Evolutionary conservation across 768 basidiomycete species (phyloP), one percentile per base, ranked within the genome.

Genomic region (Clitopilus hobsonii): DNA sequence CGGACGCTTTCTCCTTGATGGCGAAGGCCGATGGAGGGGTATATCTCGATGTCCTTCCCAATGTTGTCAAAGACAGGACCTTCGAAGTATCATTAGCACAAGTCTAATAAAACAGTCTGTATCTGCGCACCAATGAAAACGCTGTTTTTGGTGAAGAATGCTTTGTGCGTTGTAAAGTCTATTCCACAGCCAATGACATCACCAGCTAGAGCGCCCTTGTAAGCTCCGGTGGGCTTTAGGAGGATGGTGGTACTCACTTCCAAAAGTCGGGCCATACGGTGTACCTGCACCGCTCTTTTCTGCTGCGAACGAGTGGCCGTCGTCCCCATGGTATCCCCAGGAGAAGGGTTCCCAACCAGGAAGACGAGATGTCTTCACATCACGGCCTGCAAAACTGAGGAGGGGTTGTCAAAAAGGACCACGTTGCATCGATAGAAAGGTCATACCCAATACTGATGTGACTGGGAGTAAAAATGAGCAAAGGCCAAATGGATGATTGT

Each of bases 281-380:
- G 79, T 77, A 25, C 90, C 91, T 45, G 41, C 41, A 45, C 41
- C 41, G 27, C 77, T 83, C 66, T 81, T 85, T 56, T 90, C 86
- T 5, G 84, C 82, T 23, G 88, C 83, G 69, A 90, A 92, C 2
- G 86, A 77, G 55, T 77, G 81, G 5, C 94, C 93, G 63, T 91
- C 92, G 60, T 94, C 91, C n/a, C 89, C 92, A 62, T 94, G 89
- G 67, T 93, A 96, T 52, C 92, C 93, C 90, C 92, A 95, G 5
- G 91, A 94, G 58, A 83, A 81, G 55, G 77, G 73, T 66, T 94
- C 90, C 88, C 88, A 91, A 20, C 93, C 93, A 29, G 94, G 93
- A 27, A 94, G 80, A 51, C 91, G 85, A 26, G 82, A 80, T 51
- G 88, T 71, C 63, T 82, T 83, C 51, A 88, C 85, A 41, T 81